Evolutionary conservation across 331 rosid species (phyloP).

Genomic region (Cydonia oblonga): DNA sequence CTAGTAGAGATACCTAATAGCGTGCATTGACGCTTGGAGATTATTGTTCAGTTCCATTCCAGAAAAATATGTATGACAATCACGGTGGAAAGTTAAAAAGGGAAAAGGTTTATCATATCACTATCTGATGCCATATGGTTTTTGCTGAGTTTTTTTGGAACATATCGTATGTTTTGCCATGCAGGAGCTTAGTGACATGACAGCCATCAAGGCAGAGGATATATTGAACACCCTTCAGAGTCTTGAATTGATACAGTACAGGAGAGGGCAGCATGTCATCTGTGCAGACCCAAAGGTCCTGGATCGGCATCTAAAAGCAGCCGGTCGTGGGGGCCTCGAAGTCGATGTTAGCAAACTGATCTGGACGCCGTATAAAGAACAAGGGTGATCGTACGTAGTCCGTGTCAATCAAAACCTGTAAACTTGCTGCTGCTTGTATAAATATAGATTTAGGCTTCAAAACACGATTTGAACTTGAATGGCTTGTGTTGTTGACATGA

Average conservation of each 20-base stretch:
- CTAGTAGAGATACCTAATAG: not conserved
- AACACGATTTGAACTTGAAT: not conserved
- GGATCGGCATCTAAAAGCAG: conserved; percentile 97
- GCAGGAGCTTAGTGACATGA: conserved; percentile 98
- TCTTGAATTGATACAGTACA: conserved; percentile 86
- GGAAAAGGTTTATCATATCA: not conserved
- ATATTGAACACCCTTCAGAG: conserved; percentile 72
- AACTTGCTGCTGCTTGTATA: conserved; percentile 14
- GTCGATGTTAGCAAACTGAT: conserved; percentile 90
- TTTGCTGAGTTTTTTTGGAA: not conserved
- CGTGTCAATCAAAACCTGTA: not conserved
- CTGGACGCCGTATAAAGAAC: conserved; percentile 97
- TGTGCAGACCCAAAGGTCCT: conserved; percentile 96
- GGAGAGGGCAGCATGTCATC: conserved; percentile 96
- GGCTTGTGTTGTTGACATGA: not conserved
- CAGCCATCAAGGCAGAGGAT: conserved; percentile 90
- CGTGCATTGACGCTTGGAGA: not conserved
- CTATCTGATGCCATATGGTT: not conserved
- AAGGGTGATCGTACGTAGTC: conserved; percentile 22
- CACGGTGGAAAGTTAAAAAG: not conserved
- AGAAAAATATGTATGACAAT: not conserved
- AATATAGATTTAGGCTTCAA: conserved; percentile 12
- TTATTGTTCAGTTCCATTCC: not conserved
- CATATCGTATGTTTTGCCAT: not conserved
- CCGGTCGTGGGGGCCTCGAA: conserved; percentile 93